Conservation (phyloP, 805 yeast species). For the Millerozyma acaciae region DNA sequence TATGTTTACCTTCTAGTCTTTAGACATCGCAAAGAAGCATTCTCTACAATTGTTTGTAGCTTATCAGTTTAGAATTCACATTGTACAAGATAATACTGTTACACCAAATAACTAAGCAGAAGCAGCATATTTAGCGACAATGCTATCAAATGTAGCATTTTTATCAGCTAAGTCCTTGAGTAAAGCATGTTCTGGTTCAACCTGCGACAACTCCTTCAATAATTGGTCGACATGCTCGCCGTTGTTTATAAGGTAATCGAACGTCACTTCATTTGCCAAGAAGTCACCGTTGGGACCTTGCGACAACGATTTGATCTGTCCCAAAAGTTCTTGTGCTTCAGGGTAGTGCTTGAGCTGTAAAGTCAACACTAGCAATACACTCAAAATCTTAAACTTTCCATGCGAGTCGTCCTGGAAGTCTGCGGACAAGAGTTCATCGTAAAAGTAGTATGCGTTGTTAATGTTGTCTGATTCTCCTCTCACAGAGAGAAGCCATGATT, state of each 20-base stretch:
- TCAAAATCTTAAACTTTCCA: constrained; percentile 38
- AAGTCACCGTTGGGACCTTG: constrained; percentile 39
- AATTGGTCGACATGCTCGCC: constrained; percentile 45
- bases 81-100: too few species aligned
- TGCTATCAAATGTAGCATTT: constrained; percentile 59
- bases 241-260: constrained; percentile 44
- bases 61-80: too few species aligned
- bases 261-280: constrained; percentile 63
- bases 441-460: constrained; percentile 51
- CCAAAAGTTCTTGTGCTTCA: constrained; percentile 66
- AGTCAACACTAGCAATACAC: constrained; percentile 67
- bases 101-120: constrained; percentile 2
- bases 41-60: too few species aligned
- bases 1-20: too few species aligned
- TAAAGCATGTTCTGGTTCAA: constrained; percentile 56
- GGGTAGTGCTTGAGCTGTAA: constrained; percentile 75
- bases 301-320: constrained; percentile 43
- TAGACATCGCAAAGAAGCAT: too few species aligned
- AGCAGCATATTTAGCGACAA: constrained; percentile 55
- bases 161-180: constrained; percentile 59
- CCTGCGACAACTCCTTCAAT: constrained; percentile 40
- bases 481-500: constrained; percentile 55
- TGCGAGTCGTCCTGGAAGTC: constrained; percentile 36
- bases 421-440: constrained; percentile 71
- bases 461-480: constrained; percentile 41